A percentile compares a stretch with the other conserved stretches of the same genome.
Evolutionary conservation across 371 early-diverging fungal species (phyloP).

Genomic region (Phascolomyces articulosus): DNA sequence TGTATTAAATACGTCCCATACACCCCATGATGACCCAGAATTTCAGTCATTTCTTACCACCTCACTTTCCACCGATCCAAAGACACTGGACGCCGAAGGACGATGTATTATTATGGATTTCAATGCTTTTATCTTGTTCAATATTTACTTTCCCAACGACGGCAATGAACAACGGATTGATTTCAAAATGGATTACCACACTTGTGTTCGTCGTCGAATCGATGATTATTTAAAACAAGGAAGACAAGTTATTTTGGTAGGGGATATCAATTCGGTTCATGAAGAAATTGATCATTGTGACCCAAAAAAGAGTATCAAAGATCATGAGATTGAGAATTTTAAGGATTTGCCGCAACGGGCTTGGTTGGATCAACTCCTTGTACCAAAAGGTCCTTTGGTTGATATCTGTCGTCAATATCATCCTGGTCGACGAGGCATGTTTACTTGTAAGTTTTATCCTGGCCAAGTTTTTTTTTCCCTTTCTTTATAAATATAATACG

Average conservation of each 20-base stretch:
- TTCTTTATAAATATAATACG: no score
- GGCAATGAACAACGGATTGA: conserved; percentile 56
- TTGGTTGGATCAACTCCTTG: conserved; percentile 72
- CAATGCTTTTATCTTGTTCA: conserved; percentile 76
- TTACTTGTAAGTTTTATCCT: conserved; percentile 53
- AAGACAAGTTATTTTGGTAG: conserved; percentile 72
- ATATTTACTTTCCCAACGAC: conserved; percentile 82
- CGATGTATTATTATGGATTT: conserved; percentile 84
- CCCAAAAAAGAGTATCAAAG: conserved; percentile 64
- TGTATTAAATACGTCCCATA: conserved; percentile 23
- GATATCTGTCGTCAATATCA: conserved; percentile 58
- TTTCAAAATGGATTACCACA: conserved; percentile 71
- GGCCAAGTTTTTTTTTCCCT: no score
- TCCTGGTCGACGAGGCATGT: conserved; percentile 55
- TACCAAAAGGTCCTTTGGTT: conserved; percentile 57
- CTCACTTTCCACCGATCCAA: conserved; percentile 38
- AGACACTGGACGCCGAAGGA: conserved; percentile 75
- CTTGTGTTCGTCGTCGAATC: conserved; percentile 56
- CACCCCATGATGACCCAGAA: conserved; percentile 1
- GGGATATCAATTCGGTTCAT: conserved; percentile 84
- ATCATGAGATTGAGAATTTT: conserved; percentile 59
- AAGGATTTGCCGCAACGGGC: conserved; percentile 65
- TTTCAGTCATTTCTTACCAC: conserved; percentile 16
- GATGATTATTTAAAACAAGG: conserved; percentile 53
- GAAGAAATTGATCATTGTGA: conserved; percentile 82